Evolutionary conservation across 352 stramenopile species (phyloP).

Genomic region (Pythium rhizo-oryzae): DNA sequence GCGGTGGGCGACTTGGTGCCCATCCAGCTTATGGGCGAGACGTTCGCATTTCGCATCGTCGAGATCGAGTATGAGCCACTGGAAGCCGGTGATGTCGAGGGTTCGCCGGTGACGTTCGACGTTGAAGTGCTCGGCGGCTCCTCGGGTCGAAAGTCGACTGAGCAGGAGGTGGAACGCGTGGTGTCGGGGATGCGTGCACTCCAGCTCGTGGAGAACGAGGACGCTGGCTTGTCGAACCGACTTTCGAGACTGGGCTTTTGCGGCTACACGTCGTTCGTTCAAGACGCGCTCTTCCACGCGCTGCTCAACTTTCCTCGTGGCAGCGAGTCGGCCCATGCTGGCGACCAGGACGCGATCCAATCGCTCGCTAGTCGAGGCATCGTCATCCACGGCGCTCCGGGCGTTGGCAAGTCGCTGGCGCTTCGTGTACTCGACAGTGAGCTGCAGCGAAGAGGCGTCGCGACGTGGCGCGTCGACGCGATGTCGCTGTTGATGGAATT

Average conservation of each 20-base stretch:
- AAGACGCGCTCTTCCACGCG: slow-evolving; percentile 60
- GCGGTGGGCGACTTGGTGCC: slow-evolving; percentile 37
- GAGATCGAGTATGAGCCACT: slow-evolving; percentile 9
- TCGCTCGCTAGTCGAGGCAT: slow-evolving; percentile 52
- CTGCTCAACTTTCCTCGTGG: slow-evolving; percentile 34
- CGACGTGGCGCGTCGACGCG: slow-evolving; percentile 36
- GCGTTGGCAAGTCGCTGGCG: slow-evolving; percentile 67
- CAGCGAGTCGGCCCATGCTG: background rate
- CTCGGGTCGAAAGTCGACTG: background rate
- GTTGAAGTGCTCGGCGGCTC: slow-evolving; percentile 1
- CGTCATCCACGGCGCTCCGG: slow-evolving; percentile 62
- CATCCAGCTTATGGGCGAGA: slow-evolving; percentile 52
- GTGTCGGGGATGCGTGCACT: slow-evolving; percentile 8
- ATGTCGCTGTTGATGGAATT: slow-evolving; percentile 63
- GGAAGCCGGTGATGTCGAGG: background rate
- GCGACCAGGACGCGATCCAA: background rate
- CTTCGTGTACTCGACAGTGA: slow-evolving; percentile 37
- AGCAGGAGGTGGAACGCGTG: slow-evolving; percentile 9
- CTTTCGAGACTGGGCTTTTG: slow-evolving; percentile 44
- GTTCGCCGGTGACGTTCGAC: slow-evolving; percentile 22
- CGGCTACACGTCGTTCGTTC: slow-evolving; percentile 54
- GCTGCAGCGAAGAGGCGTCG: slow-evolving; percentile 22
- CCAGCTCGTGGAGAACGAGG: slow-evolving; percentile 14
- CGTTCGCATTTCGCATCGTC: slow-evolving; percentile 51
- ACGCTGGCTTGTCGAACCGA: slow-evolving; percentile 31